Percentiles rank a stretch among this genome's conserved stretches.
These are phyloP conservation scores for Colletotrichum sp. DNA, from an alignment of 2,329 filamentous ascomycete genomes.

Conservation along the genomic window DNA sequence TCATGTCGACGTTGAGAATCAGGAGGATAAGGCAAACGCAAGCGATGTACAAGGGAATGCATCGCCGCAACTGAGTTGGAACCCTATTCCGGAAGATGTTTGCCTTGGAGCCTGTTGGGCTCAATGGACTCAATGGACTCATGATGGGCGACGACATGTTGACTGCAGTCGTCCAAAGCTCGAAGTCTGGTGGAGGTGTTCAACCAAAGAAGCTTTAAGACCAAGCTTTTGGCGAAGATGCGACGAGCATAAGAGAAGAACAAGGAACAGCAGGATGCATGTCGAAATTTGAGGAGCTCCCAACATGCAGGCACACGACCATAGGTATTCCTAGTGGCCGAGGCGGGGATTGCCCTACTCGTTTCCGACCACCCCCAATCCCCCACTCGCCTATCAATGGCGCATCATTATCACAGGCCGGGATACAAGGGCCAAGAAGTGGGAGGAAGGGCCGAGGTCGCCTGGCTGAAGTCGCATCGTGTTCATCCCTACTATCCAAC, in stretches of 20 bases:
- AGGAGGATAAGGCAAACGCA: slow-evolving; percentile 50
- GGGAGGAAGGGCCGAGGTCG: neutral
- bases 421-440: neutral
- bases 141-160: slow-evolving; percentile 13
- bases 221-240: neutral
- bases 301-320: neutral
- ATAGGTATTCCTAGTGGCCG: neutral
- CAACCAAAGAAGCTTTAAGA: neutral
- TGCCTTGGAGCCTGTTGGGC: slow-evolving; percentile 6
- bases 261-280: neutral
- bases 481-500: neutral
- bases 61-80: slow-evolving; percentile 53
- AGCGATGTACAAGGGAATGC: slow-evolving; percentile 50
- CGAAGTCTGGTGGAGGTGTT: neutral
- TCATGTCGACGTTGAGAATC: slow-evolving; percentile 49
- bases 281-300: neutral
- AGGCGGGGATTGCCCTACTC: neutral
- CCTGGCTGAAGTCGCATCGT: neutral
- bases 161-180: neutral
- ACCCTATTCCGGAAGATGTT: slow-evolving; percentile 37
- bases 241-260: neutral
- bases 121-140: slow-evolving; percentile 6
- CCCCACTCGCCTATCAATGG: neutral
- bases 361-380: neutral
- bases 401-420: slow-evolving; percentile 6